phyloP scores from a whole-genome alignment of 352 stramenopile genomes.

The Saprolegnia parasitica region DNA sequence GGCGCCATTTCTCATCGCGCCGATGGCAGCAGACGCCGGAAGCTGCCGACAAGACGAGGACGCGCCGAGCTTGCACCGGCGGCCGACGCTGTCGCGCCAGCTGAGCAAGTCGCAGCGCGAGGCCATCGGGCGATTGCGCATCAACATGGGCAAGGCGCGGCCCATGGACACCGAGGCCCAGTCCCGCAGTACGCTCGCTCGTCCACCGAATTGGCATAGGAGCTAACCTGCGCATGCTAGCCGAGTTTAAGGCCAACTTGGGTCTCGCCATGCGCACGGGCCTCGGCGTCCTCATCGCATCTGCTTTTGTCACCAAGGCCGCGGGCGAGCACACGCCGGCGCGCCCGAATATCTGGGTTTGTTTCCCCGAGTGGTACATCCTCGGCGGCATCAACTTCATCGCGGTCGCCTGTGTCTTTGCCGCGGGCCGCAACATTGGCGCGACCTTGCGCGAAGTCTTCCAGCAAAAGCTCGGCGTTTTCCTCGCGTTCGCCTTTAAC shows the following conservation, averaged over 20 bases:
- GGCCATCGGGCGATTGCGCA: conserved; percentile 6
- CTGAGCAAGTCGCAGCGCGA: conserved; percentile 10
- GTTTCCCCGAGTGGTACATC: conserved; percentile 69
- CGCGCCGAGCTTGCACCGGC: neutral
- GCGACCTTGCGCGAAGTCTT: conserved; percentile 64
- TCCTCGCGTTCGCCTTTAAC: conserved; percentile 74
- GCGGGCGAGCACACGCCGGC: conserved; percentile 38
- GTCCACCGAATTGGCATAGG: neutral
- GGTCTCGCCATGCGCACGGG: conserved; percentile 59
- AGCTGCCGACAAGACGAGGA: neutral
- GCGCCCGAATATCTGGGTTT: conserved; percentile 59
- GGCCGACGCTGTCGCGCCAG: neutral
- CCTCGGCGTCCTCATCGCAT: conserved; percentile 63
- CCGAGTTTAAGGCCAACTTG: conserved; percentile 35
- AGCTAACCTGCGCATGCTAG: conserved; percentile 17
- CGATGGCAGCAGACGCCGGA: neutral
- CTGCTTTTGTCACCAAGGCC: conserved; percentile 57
- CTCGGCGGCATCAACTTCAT: conserved; percentile 71
- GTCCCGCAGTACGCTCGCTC: conserved; percentile 2
- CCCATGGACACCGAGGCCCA: neutral
- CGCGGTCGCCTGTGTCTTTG: conserved; percentile 69
- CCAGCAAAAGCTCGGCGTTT: conserved; percentile 71
- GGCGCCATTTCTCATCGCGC: too few species aligned
- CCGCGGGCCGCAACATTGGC: conserved; percentile 62
- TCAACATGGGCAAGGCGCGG: conserved; percentile 3